Conservation (phyloP, 2,329 filamentous ascomycete genomes). For the Diaporthe caulivora region DNA sequence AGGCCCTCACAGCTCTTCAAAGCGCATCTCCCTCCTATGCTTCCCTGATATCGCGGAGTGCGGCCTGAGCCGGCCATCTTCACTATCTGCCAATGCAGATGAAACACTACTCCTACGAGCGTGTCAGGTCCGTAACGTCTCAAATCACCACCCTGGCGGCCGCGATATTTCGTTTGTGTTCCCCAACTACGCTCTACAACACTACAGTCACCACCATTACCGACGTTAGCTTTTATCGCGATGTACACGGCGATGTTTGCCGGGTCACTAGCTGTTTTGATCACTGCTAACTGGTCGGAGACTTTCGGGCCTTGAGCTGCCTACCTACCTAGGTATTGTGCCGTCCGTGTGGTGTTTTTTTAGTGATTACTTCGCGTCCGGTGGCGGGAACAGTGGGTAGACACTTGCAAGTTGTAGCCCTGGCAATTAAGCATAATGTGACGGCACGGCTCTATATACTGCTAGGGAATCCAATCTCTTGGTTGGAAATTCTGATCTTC, state of each 20-base stretch:
- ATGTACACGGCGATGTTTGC: constrained; percentile 35
- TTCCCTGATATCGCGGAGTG: background rate
- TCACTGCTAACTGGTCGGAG: constrained; percentile 34
- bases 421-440: too few species aligned
- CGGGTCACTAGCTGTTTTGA: constrained; percentile 28
- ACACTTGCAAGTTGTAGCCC: too few species aligned
- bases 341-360: constrained; percentile 19
- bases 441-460: background rate
- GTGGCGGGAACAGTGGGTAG: background rate
- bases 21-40: background rate
- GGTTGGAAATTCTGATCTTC: too few species aligned
- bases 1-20: constrained; percentile 1
- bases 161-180: constrained; percentile 6
- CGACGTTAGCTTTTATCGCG: constrained; percentile 35
- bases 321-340: too few species aligned
- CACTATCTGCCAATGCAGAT: background rate
- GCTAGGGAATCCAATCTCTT: too few species aligned
- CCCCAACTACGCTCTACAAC: constrained; percentile 35
- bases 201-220: constrained; percentile 2
- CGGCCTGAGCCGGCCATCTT: background rate
- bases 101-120: constrained; percentile 1
- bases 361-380: constrained; percentile 34
- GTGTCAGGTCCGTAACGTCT: background rate
- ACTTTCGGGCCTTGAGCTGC: constrained; percentile 37
- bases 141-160: constrained; percentile 9